phyloP scores from a whole-genome alignment of 2,329 filamentous ascomycete species.

The Mycosphaerella arachidis region DNA sequence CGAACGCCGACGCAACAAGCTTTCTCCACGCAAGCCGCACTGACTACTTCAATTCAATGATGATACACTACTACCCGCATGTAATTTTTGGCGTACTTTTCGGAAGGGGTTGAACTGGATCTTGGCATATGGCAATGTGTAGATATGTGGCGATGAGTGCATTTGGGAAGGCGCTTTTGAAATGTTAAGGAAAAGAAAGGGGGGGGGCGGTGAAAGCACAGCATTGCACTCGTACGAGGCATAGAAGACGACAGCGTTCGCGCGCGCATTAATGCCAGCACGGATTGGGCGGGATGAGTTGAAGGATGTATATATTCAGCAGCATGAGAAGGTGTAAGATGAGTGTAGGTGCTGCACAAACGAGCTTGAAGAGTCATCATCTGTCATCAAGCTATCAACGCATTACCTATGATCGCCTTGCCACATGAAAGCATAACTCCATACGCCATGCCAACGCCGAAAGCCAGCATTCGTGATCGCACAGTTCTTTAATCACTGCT shows the following conservation, averaged over 20 bases:
- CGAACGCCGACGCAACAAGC: constrained; percentile 21
- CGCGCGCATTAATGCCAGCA: not conserved
- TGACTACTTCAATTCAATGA: not conserved
- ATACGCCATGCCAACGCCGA: not conserved
- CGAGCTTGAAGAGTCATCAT: not conserved
- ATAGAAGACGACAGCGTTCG: not conserved
- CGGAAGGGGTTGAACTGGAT: not conserved
- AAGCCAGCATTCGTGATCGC: no score
- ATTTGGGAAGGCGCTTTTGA: constrained; percentile 1
- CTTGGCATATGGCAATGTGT: constrained; percentile 3
- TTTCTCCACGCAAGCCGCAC: constrained; percentile 3
- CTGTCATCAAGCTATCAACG: not conserved
- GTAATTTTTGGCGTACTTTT: not conserved
- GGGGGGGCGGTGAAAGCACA: not conserved
- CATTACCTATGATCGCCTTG: not conserved
- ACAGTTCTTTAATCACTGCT: constrained; percentile 62
- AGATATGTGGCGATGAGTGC: not conserved
- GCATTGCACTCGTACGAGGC: not conserved
- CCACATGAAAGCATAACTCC: not conserved
- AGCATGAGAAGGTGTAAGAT: not conserved
- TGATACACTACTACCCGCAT: not conserved
- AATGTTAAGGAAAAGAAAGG: no score
- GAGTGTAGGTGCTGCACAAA: not conserved
- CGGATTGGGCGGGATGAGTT: not conserved
- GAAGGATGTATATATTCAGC: not conserved